Base-by-base conservation (phyloP, 768 basidiomycete species). In the Podaxis rugospora region DNA sequence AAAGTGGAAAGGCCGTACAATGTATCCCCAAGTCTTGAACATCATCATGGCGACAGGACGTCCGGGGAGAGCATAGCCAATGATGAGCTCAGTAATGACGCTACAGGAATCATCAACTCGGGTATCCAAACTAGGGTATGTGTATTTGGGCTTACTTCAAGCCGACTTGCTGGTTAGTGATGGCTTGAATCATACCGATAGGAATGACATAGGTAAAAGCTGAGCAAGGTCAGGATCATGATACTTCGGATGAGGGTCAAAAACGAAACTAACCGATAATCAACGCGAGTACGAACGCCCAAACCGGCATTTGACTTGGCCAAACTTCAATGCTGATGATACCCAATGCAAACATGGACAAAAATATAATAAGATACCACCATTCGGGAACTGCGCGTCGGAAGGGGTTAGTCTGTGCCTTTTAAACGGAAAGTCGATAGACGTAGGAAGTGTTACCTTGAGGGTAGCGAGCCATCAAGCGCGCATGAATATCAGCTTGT, bases 401-500 rank as follows among this genome's bases (percentile, higher is more conserved):
- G 42, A 35, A 23, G 28, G 25, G 44, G 47, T 36, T 35, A 36
- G 4, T 40, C 14, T 3, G 16, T 5, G 46, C 1, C 49, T 42
- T 71, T 39, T 3, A 36, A 16, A 40, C 2, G 4, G 32, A 5
- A 9, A 53, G 37, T 35, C 18, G 10, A 18, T 18, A 23, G 32
- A 25, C 7, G 39, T 16, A 14, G 37, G 16, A 37, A 36, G 21
- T 9, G 10, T 47, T 53, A 68, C 68, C 68, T 69, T 87, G 88
- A 1, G 75, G 78, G 69, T 93, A 93, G 58, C 74, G 72, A 5
- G 80, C 78, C 92, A 93, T 93, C 47, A 93, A 76, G 2, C 90
- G 81, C 4, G 89, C 89, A 66, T 93, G 91, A 59, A 93, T 83
- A 72, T 93, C 91, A 1, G 89, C 86, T 65, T 92, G 89, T 65